Evolutionary conservation across 2,329 filamentous ascomycete species (phyloP), one percentile per base, ranked within the genome.

Genomic region (Albophoma yamanashiensis): DNA sequence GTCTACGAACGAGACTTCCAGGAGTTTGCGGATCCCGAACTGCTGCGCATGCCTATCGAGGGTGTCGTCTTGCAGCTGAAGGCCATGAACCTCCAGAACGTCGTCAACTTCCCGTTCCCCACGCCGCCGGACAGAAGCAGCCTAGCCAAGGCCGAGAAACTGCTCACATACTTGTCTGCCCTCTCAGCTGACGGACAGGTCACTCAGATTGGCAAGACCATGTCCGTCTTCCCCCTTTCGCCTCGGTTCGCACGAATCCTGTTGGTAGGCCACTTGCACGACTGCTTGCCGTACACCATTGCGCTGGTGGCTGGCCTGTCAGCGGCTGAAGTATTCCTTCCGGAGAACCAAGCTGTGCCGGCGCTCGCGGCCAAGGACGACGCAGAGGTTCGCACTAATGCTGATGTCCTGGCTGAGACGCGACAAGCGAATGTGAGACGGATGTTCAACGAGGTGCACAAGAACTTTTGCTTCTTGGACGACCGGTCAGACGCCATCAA

Each of bases 101-200:
- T 99, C 9, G 83, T 91, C 70, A 95, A 94, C 73, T 99, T 99
- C 71, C 94, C 95, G 0, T 99, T 97, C 71, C 94, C 94, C 4
- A 97, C 93, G 17, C 87, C 92, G 0, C 94, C 94, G 1, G 88
- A 92, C 67, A 82, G 86, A 17, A 79, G 86, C 58, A 90, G 86
- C 63, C 79, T 99, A 25, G 83, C 84, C 56, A 91, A 89, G 69
- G 92, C 94, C 0, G 94, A 99, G 75, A 91, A 88, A 68, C 80
- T 97, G 9, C 79, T 99, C 11, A 87, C 84, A 55, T 95, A 96
- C 70, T 82, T 99, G 4, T 91, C 91, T 0, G 94, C 93, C 1
- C 79, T 97, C 39, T 85, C 86, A 14, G 66, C 82, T 0, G 80
- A 82, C 12, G 91, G 91, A 0, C 84, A 88, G 66, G 87, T 97